Base-by-base conservation (phyloP, 495 filamentous ascomycete genomes). In the Platismatia glauca region DNA sequence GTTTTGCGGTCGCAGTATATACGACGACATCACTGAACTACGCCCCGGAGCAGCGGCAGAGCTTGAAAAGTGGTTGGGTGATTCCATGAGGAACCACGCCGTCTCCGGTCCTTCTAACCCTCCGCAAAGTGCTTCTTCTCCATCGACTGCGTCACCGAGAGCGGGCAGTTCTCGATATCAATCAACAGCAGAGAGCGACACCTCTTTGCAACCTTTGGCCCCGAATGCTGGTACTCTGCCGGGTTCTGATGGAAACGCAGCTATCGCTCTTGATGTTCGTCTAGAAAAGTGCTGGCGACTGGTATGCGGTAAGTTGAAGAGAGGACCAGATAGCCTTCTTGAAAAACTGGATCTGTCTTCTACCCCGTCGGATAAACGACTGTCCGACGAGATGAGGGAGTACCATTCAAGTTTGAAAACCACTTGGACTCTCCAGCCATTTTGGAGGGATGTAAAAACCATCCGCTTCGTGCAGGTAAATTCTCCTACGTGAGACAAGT, bases 21-120 rank as follows among this genome's bases (percentile, higher is more conserved):
- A 72, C 38, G 74, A 77, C 53, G 74, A 77, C 65, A 76, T 71
- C 62, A 57, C 66, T 15, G 75, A 77, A 56, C 57, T 52, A 20
- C 62, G 70, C n/a, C 66, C 65, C 6, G 75, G 73, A 16, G 74
- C 74, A 44, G 73, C 74, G 27, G 62, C 69, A 22, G 65, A 70
- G 11, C 62, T 76, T 0, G 69, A 73, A 66, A 65, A 61, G 0
- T 69, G 65, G 33, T 71, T 77, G 0, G 72, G 74, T 39, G 38
- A 16, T 29, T 44, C 48, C 55, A 46, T 27, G 20, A 29, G 27
- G 9, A 46, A 15, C 24, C 27, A 50, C 27, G 37, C 27, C 12
- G 27, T 58, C 20, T 7, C 7, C 5, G 29, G 18, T 13, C 16
- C 35, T 39, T 31, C 15, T 22, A 16, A 16, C 3, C 35, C 60